Conservation (phyloP, 768 basidiomycete genomes). For the Zangia roseola region DNA sequence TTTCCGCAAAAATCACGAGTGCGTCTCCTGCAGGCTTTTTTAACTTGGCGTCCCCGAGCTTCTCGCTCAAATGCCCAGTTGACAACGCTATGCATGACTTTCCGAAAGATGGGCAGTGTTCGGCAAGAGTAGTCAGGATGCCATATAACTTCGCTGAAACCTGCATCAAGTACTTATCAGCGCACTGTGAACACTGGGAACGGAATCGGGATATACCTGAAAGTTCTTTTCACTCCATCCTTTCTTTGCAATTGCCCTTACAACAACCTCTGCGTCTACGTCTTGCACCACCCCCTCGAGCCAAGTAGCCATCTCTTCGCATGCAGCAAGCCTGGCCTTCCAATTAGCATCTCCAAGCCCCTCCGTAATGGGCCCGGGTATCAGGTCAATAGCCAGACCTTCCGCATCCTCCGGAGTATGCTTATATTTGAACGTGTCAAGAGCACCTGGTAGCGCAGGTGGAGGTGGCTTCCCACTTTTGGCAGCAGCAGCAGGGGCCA, state of each 20-base stretch:
- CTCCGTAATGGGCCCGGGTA: conserved; percentile 68
- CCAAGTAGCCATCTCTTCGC: conserved; percentile 87
- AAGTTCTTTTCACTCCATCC: conserved; percentile 99
- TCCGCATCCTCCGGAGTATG: conserved; percentile 94
- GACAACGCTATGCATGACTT: conserved; percentile 81
- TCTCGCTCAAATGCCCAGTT: conserved; percentile 83
- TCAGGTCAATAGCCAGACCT: conserved; percentile 62
- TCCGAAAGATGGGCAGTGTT: conserved; percentile 79
- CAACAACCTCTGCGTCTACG: conserved; percentile 84
- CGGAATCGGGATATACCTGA: conserved; percentile 53
- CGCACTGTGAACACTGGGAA: neutral
- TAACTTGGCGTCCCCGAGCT: conserved; percentile 92
- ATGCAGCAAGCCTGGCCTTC: conserved; percentile 85
- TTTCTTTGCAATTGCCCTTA: conserved; percentile 85
- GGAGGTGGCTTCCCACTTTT: conserved; percentile 49
- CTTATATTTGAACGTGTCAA: conserved; percentile 89
- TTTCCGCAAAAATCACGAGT: conserved; percentile 81
- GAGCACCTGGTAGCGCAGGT: conserved; percentile 47
- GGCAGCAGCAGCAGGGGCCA: conserved; percentile 36
- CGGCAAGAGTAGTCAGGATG: conserved; percentile 69
- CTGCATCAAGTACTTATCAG: conserved; percentile 39
- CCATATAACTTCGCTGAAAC: conserved; percentile 89
- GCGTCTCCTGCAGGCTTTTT: conserved; percentile 96
- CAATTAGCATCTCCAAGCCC: conserved; percentile 87
- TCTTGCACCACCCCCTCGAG: conserved; percentile 61